Percentiles rank a stretch among this genome's conserved stretches.
These are phyloP conservation scores for Venturia pyrina DNA, from an alignment of 2,329 filamentous ascomycete genomes.

Conservation along the genomic window DNA sequence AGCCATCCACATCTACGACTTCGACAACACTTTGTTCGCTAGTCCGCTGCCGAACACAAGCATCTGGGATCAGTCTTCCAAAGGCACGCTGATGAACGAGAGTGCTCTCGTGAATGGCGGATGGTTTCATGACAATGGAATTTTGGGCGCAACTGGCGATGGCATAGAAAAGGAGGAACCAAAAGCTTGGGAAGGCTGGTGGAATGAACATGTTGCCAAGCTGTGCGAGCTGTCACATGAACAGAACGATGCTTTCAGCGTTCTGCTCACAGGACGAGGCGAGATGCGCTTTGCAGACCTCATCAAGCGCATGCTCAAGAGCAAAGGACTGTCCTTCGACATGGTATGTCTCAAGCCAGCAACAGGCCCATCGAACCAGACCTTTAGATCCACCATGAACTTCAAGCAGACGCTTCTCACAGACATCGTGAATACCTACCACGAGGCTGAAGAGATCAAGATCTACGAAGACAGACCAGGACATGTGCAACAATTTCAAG, in stretches of 20 bases:
- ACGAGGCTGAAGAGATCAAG: constrained; percentile 66
- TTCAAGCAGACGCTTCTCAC: constrained; percentile 86
- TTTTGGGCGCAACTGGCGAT: constrained; percentile 76
- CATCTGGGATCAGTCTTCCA: constrained; percentile 71
- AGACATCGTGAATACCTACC: constrained; percentile 78
- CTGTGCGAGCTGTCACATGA: constrained; percentile 71
- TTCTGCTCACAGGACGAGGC: constrained; percentile 78
- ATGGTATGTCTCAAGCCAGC: constrained; percentile 80
- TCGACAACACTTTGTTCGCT: constrained; percentile 82
- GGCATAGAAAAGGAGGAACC: constrained; percentile 74
- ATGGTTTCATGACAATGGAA: constrained; percentile 92
- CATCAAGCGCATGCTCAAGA: constrained; percentile 68
- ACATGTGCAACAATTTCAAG: constrained; percentile 70
- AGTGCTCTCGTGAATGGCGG: constrained; percentile 74
- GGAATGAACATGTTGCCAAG: constrained; percentile 83
- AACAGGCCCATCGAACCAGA: constrained; percentile 68
- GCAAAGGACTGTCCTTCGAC: constrained; percentile 76
- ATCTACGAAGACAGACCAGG: constrained; percentile 55
- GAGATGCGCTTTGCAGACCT: constrained; percentile 69
- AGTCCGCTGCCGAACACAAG: constrained; percentile 83
- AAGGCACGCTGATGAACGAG: constrained; percentile 65
- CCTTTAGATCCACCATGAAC: constrained; percentile 71
- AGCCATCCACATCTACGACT: constrained; percentile 87
- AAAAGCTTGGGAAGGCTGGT: constrained; percentile 83
- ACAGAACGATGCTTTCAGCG: constrained; percentile 73